Percentiles rank a stretch among this genome's conserved stretches.
Evolutionary conservation across 23 red algal genomes (phyloP).

Genomic region (Gracilaria gracilis): DNA sequence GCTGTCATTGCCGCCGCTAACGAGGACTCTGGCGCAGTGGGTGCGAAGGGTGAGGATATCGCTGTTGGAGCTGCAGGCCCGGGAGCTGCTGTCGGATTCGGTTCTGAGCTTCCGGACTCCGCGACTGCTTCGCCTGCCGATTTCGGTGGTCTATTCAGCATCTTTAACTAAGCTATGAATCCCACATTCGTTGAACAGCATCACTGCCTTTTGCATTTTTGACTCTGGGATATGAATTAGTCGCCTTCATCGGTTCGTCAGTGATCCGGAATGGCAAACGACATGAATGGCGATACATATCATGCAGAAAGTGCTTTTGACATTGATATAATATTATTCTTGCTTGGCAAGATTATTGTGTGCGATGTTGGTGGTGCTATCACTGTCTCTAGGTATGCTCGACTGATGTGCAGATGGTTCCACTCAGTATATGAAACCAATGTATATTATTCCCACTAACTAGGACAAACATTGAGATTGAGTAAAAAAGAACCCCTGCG

Average conservation of each 20-base stretch:
- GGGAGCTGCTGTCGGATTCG: constrained; percentile 52
- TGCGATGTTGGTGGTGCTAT: too few species aligned
- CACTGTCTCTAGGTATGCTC: too few species aligned
- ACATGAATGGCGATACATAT: background rate
- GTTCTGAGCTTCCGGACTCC: background rate
- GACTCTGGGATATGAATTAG: background rate
- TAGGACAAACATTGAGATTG: too few species aligned
- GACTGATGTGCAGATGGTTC: too few species aligned
- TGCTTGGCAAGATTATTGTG: too few species aligned
- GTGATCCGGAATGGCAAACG: background rate
- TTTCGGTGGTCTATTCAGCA: constrained; percentile 39
- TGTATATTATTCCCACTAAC: too few species aligned
- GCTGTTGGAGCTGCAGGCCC: constrained; percentile 51
- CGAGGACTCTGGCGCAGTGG: constrained; percentile 52
- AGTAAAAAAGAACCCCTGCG: too few species aligned
- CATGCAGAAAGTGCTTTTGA: background rate
- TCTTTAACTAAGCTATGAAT: constrained; percentile 55
- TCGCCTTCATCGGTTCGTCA: background rate
- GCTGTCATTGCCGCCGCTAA: constrained; percentile 54
- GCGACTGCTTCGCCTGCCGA: constrained; percentile 15
- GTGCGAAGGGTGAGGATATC: constrained; percentile 63
- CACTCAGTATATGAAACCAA: too few species aligned
- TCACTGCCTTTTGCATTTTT: background rate
- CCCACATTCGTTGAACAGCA: background rate
- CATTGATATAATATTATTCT: too few species aligned